Base-by-base conservation (phyloP, 495 filamentous ascomycete species). In the Tuber indicum region DNA sequence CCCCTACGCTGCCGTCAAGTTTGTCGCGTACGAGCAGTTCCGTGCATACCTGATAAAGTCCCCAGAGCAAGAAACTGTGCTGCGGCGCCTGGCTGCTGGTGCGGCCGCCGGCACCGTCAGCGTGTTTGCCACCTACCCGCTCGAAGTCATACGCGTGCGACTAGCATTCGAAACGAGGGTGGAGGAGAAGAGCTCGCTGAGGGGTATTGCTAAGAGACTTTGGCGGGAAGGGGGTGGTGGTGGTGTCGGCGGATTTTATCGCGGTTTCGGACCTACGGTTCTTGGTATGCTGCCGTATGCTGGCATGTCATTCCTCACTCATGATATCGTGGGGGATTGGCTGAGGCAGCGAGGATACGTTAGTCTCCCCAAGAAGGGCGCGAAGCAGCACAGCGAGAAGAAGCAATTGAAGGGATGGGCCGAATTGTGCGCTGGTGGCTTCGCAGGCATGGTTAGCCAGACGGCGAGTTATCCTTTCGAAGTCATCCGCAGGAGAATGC, bases 1-100 rank as follows among this genome's bases (percentile, higher is more conserved):
- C 84, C 96, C 96, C 10, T 99, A 99, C 84, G 96, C 94, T 19
- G 94, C 92, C 21, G 97, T 98, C 85, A 99, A 98, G 80, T 99
- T 99, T 85, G 88, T 98, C 66, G 94, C 96, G 39, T 99, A 99
- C 85, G 96, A 99, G 85, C 96, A 99, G 83, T 91, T 97, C 75
- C 92, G 96, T 39, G 88, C 90, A 17, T 79, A 91, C 19, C 75
- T 98, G 3, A 98, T 99, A 72, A 87, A 86, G 14, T 86, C 85
- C 8, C 87, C 86, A 46, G 87, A 91, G 21, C 88, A 97, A 66
- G 96, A 99, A 84, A 97, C 94, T 0, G 87, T 91, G 3, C 82
- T 92, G 46, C 91, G 96, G 26, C 89, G 96, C 32, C 87, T 98
- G 49, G 80, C 93, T 32, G 91, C 91, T 41, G 96, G 96, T 14